Percentiles rank a stretch among this genome's conserved stretches.
phyloP scores from a whole-genome alignment of 768 basidiomycete species.

The Hericium alpestre region DNA sequence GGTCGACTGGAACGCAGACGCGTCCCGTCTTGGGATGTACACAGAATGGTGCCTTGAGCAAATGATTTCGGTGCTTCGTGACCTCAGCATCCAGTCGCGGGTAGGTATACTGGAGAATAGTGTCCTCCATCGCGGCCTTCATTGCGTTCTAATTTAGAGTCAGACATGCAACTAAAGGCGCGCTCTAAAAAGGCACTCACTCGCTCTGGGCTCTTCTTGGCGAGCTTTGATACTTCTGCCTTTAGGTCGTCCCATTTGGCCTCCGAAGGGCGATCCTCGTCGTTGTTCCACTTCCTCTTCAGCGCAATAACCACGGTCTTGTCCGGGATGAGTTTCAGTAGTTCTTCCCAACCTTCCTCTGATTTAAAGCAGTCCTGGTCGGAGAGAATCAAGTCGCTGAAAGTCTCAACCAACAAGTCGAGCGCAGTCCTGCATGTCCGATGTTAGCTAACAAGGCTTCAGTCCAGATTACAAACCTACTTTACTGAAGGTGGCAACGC shows the following conservation, averaged over 20 bases:
- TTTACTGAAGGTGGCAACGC: slow-evolving; percentile 64
- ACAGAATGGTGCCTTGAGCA: slow-evolving; percentile 96
- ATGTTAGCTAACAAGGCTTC: not conserved
- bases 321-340: slow-evolving; percentile 72
- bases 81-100: slow-evolving; percentile 96
- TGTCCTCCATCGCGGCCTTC: slow-evolving; percentile 62
- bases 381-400: slow-evolving; percentile 55
- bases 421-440: slow-evolving; percentile 17
- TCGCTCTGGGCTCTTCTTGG: slow-evolving; percentile 22
- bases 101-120: slow-evolving; percentile 89
- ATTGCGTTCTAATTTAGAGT: slow-evolving; percentile 20
- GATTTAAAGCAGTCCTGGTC: slow-evolving; percentile 80
- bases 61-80: slow-evolving; percentile 92
- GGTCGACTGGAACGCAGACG: slow-evolving; percentile 89
- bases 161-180: not conserved
- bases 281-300: slow-evolving; percentile 46
- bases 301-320: slow-evolving; percentile 35
- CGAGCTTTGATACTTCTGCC: slow-evolving; percentile 21
- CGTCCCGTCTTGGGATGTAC: slow-evolving; percentile 94
- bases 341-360: slow-evolving; percentile 59
- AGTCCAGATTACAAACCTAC: slow-evolving; percentile 26
- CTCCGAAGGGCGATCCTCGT: slow-evolving; percentile 43
- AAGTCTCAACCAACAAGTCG: slow-evolving; percentile 44
- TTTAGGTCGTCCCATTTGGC: slow-evolving; percentile 70
- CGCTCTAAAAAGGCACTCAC: slow-evolving; percentile 20